Base-by-base conservation (phyloP, 1,284 basidiomycete genomes). In the Cryptococcus floricola region DNA sequence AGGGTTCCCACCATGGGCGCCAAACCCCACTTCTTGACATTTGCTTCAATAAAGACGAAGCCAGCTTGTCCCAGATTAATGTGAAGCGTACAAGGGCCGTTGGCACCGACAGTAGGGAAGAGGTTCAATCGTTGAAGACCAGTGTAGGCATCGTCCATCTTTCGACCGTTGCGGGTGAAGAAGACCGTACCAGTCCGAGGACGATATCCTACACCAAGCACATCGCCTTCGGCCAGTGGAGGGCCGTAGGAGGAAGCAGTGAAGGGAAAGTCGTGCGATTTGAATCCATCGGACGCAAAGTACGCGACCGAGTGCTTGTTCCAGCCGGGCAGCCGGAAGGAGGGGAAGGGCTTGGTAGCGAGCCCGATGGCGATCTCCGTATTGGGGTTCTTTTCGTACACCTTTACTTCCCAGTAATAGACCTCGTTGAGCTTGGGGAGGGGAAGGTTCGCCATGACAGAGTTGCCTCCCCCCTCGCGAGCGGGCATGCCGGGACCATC, bases 1-100 rank as follows among this genome's bases (percentile, higher is more conserved):
- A 97, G 82, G 1, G 94, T 97, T 42, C 93, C 93, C 16, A 91
- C 87, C 76, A 91, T 95, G 6, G 93, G 93, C 25, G 94, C 93
- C 39, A 97, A 79, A 23, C 93, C 93, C 94, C 93, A 97, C 75
- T 96, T 96, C 82, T 97, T 97, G 58, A 97, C 94, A 72, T 97
- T 96, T 37, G 93, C 93, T 77, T 97, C 93, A 68, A 97, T 96
- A 68, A 95, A 97, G 39, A 97, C 93, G 70, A 97, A 97, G 2
- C 93, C 93, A 14, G 90, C 87, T 75, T 97, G 93, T 13, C 93
- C 94, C 16, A 97, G 83, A 74, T 97, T 97, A 70, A 96, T 88
- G 68, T 97, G 94, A 3, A 97, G 85, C 56, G 88, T 93, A 71
- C 91, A 94, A 5, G 93, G 89, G 0, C 93, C 92, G 71, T 94